These are phyloP conservation scores for Nyssa sinensis DNA, from an alignment of 148 eudicot species.

Conservation along the genomic window DNA sequence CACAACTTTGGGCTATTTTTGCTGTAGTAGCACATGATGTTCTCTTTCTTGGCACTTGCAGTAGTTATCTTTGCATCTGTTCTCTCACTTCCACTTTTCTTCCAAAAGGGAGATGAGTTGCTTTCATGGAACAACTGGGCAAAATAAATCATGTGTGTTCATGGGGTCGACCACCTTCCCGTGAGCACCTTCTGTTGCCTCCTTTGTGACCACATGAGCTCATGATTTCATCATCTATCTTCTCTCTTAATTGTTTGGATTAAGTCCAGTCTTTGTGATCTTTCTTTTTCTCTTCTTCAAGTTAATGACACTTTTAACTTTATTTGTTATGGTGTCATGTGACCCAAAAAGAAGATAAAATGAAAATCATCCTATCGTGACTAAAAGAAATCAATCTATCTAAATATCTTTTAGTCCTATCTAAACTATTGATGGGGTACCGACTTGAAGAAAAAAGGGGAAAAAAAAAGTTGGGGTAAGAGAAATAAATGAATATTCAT, in stretches of 20 bases:
- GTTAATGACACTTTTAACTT: not conserved
- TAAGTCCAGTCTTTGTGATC: not conserved
- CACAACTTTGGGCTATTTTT: too few species aligned
- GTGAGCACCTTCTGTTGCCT: constrained; percentile 21
- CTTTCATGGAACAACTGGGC: not conserved
- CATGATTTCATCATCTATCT: not conserved
- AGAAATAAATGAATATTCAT: too few species aligned
- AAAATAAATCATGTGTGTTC: not conserved
- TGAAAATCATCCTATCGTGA: not conserved
- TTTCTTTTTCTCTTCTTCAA: not conserved
- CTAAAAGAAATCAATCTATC: not conserved
- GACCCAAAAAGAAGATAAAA: not conserved
- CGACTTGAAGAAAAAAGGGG: too few species aligned
- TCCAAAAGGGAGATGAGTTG: not conserved
- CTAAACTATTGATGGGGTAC: too few species aligned
- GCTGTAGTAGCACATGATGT: too few species aligned
- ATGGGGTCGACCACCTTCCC: constrained; percentile 26
- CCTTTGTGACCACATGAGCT: not conserved
- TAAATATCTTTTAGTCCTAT: too few species aligned
- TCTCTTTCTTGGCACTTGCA: not conserved
- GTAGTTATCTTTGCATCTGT: not conserved
- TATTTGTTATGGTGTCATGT: not conserved
- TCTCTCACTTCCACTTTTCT: not conserved
- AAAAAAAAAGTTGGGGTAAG: too few species aligned
- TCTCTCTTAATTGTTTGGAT: not conserved